Conservation (phyloP, 768 basidiomycete species). For the Rhodotorula taiwanensis region DNA sequence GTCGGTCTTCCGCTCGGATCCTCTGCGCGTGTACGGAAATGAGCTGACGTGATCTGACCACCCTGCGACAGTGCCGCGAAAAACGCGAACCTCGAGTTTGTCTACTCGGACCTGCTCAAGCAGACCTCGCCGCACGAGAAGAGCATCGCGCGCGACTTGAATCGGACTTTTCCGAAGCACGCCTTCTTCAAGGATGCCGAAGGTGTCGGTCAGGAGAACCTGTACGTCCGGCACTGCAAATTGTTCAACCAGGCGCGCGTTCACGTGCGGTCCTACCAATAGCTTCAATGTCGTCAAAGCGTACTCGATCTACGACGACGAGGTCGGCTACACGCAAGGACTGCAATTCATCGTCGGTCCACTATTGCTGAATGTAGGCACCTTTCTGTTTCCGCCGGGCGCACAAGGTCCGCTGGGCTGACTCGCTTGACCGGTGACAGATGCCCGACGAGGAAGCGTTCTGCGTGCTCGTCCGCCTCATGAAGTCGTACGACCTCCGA, state of each 20-base stretch:
- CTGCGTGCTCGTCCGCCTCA: slow-evolving; percentile 83
- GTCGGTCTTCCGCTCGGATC: slow-evolving; percentile 1
- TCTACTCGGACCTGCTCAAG: slow-evolving; percentile 74
- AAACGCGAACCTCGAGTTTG: slow-evolving; percentile 71
- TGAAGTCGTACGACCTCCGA: slow-evolving; percentile 92
- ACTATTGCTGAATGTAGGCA: slow-evolving; percentile 84
- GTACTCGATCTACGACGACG: slow-evolving; percentile 77
- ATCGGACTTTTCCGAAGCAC: slow-evolving; percentile 90
- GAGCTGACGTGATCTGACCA: slow-evolving; percentile 33
- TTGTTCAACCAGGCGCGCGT: too few relatives aligned
- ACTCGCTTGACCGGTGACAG: slow-evolving; percentile 47
- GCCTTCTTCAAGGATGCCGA: slow-evolving; percentile 90
- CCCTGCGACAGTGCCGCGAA: slow-evolving; percentile 82
- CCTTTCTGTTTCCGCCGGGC: too few relatives aligned
- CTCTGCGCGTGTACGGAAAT: slow-evolving; percentile 3
- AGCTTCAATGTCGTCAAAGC: slow-evolving; percentile 92
- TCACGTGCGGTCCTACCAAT: background rate
- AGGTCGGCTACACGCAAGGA: slow-evolving; percentile 97
- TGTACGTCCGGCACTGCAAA: slow-evolving; percentile 44
- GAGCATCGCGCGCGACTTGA: slow-evolving; percentile 79
- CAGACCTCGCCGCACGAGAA: slow-evolving; percentile 85
- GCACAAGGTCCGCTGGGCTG: too few relatives aligned
- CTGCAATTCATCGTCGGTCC: slow-evolving; percentile 94
- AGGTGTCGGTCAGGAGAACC: slow-evolving; percentile 91
- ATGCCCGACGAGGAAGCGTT: slow-evolving; percentile 99